Percentiles rank a stretch among this genome's conserved stretches.
Conservation (phyloP, 2,329 filamentous ascomycete species). For the Alternaria rosae region DNA sequence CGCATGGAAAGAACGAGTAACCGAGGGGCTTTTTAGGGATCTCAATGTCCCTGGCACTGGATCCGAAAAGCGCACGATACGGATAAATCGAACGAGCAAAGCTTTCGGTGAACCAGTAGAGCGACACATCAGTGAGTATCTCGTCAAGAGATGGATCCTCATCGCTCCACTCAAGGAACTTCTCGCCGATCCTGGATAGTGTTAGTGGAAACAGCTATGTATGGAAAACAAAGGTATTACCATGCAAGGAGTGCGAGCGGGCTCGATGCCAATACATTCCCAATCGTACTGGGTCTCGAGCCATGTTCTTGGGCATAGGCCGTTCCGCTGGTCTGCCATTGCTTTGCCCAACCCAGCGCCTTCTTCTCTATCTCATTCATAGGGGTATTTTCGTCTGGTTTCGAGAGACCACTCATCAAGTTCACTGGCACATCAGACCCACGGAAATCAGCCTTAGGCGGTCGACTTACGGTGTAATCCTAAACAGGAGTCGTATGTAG, state of each 20-base stretch:
- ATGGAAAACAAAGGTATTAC: slow-evolving; percentile 24
- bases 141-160: slow-evolving; percentile 46
- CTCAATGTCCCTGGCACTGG: neutral
- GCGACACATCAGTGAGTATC: slow-evolving; percentile 61
- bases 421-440: slow-evolving; percentile 33
- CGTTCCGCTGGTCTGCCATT: slow-evolving; percentile 53
- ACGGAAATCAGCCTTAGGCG: neutral
- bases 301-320: slow-evolving; percentile 64
- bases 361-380: slow-evolving; percentile 28
- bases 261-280: slow-evolving; percentile 61
- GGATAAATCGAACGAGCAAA: slow-evolving; percentile 59
- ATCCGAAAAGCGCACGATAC: slow-evolving; percentile 51
- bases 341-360: slow-evolving; percentile 12
- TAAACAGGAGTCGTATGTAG: slow-evolving; percentile 57
- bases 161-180: slow-evolving; percentile 64
- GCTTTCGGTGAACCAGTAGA: slow-evolving; percentile 64
- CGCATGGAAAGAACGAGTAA: slow-evolving; percentile 55
- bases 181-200: slow-evolving; percentile 60
- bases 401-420: slow-evolving; percentile 19
- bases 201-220: neutral
- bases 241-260: slow-evolving; percentile 67
- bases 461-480: slow-evolving; percentile 43
- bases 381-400: slow-evolving; percentile 24
- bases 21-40: slow-evolving; percentile 51
- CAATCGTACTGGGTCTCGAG: slow-evolving; percentile 64